Base-by-base conservation (phyloP, 257 asterid species). In the Solanum lycopersicoides region DNA sequence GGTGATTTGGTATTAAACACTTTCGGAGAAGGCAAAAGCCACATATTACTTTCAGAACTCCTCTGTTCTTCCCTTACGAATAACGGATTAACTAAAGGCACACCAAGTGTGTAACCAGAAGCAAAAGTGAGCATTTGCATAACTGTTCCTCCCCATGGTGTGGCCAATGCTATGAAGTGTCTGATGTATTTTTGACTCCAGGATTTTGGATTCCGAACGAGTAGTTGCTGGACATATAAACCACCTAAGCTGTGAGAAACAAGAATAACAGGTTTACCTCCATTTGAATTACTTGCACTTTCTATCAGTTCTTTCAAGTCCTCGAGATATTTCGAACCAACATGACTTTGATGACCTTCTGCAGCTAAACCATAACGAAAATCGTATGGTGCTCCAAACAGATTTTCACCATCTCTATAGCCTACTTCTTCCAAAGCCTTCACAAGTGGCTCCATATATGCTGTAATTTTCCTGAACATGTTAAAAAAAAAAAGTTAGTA, bases 81-180 rank as follows among this genome's bases (percentile, higher is more conserved):
- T 84, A 96, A 77, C 0, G 98, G 98, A 41, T 96, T 91, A 6
- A 92, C 97, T 12, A 95, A 65, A 1, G 99, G 99, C 21, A 94
- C 93, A 0, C 98, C 98, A 0, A 96, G 68, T 3, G 99, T 42
- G 77, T 89, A 86, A 9, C 99, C 98, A 0, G 96, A 94, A 6
- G 98, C 96, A 65, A 95, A 96, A 4, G 98, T 95, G 76, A 84
- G 87, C 95, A 95, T 87, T 80, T 88, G 91, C 1, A 94, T 94
- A 3, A 95, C 96, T 1, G 99, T 91, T 35, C 99, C 99, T 16
- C 98, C 99, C 99, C 99, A 96, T 0, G 99, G 99, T 23, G 98
- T 89, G 6, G 98, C 91, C 53, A 96, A 28, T 2, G 98, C 91
- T 6, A 96, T 84, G 20, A 95, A 89, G 92, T 94, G 99, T 88